A percentile compares a stretch with the other conserved stretches of the same genome.
These are phyloP conservation scores for Exophiala viscosa DNA, from an alignment of 2,329 filamentous ascomycete species.

Conservation along the genomic window DNA sequence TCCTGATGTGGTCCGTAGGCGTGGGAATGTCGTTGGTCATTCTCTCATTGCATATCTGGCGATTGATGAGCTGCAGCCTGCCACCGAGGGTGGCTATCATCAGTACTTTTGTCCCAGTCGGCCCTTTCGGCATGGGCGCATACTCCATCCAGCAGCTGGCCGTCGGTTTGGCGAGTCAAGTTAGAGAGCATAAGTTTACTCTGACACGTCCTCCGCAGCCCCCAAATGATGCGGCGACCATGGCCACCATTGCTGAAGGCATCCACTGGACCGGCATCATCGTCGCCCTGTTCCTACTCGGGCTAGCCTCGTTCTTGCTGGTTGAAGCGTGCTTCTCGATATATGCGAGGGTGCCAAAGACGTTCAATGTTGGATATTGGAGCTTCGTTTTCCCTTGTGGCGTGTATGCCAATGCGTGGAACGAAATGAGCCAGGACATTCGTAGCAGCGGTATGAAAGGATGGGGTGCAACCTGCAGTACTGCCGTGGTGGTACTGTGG, in stretches of 20 bases:
- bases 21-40: constrained; percentile 38
- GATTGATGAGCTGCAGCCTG: constrained; percentile 62
- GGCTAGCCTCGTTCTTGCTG: constrained; percentile 28
- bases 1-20: constrained; percentile 21
- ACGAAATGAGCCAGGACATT: constrained; percentile 23
- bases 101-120: constrained; percentile 63
- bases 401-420: constrained; percentile 26
- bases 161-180: constrained; percentile 21
- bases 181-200: constrained; percentile 15
- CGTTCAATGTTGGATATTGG: constrained; percentile 28
- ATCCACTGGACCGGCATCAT: constrained; percentile 29
- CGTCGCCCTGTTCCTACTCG: constrained; percentile 22
- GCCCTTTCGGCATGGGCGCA: constrained; percentile 54
- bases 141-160: constrained; percentile 24
- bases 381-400: constrained; percentile 28
- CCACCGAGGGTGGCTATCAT: constrained; percentile 65
- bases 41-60: constrained; percentile 65
- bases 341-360: constrained; percentile 16
- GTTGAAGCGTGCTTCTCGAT: constrained; percentile 23
- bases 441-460: constrained; percentile 28
- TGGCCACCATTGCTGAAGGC: constrained; percentile 20
- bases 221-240: constrained; percentile 9
- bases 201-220: constrained; percentile 18
- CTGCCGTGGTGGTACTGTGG: constrained; percentile 25
- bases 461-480: constrained; percentile 25